Evolutionary conservation across 208 protist species (phyloP), one percentile per base, ranked within the genome.

Genomic region (Entamoeba moshkovskii): DNA sequence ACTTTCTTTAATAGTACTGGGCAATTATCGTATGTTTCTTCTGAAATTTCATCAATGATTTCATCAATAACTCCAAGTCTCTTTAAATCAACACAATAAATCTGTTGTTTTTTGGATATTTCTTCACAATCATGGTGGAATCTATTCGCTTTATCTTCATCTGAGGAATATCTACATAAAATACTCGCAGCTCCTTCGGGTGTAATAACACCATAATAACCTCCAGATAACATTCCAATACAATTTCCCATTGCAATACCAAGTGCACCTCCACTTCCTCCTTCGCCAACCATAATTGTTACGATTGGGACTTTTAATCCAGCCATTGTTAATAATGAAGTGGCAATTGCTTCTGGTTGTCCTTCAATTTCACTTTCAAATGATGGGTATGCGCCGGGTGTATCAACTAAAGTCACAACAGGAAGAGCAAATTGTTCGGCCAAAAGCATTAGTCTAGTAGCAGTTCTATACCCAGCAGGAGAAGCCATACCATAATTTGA

Each of bases 191-290:
- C 94, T 22, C 95, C 95, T 66, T 96, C 95, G 29, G 95, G 95
- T 16, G 95, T 95, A 94, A 96, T 96, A 45, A 96, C 95, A 33
- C n/a, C 52, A 52, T 96, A 96, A 94, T 96, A 96, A 8, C 94
- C 95, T 8, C 46, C 48, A 33, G 33, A 48, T 46, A 94, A 91
- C 95, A 96, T 96, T 4, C 49, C 95, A 18, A 96, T 95, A 25
- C 95, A 25, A 94, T 96, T 96, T 13, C 95, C 95, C 93, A 96
- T 96, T n/a, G 59, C 95, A 45, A 96, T 48, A 33, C 95, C 95
- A 13, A 96, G 94, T 29, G 95, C 95, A 48, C 95, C 95, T 16
- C 95, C 95, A 46, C 59, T 95, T 45, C 95, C 95, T 25, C 95
- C 95, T 95, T 96, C 95, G 13, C 95, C 95, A 3, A 96, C 45